Conservation (phyloP, 2,329 filamentous ascomycete species). For the Hirsutella thompsonii region DNA sequence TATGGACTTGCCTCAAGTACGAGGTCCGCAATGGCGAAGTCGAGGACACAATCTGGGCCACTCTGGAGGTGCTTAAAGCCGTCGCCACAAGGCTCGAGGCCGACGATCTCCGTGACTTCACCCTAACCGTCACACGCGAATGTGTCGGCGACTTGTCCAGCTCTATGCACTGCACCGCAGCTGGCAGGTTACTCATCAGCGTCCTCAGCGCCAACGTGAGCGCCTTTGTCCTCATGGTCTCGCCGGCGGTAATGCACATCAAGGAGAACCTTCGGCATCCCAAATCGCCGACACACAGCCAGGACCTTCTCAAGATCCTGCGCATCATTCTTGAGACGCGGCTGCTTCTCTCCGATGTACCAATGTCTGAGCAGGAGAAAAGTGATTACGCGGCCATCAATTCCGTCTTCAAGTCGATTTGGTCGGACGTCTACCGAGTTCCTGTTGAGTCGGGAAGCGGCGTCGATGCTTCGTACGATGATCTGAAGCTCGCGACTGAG, state of each 20-base stretch:
- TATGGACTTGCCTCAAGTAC: conserved; percentile 50
- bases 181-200: conserved; percentile 38
- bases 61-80: conserved; percentile 38
- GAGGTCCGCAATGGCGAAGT: conserved; percentile 49
- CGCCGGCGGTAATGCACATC: conserved; percentile 33
- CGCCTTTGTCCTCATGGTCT: conserved; percentile 34
- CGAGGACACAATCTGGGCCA: conserved; percentile 42
- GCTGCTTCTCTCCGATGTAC: conserved; percentile 21
- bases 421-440: conserved; percentile 28
- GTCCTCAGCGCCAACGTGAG: conserved; percentile 33
- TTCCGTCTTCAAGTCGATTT: conserved; percentile 25
- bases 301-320: conserved; percentile 37
- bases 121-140: conserved; percentile 36
- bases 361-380: conserved; percentile 21
- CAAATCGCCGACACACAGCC: conserved; percentile 34
- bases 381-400: conserved; percentile 23
- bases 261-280: conserved; percentile 36
- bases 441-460: conserved; percentile 19
- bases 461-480: conserved; percentile 19
- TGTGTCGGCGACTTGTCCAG: conserved; percentile 40
- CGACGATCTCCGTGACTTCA: conserved; percentile 30
- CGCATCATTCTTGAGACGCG: conserved; percentile 37
- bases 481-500: conserved; percentile 27
- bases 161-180: conserved; percentile 36
- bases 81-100: conserved; percentile 32